A percentile compares a stretch with the other conserved stretches of the same genome.
These are phyloP conservation scores for Saccharata proteae DNA, from an alignment of 2,329 filamentous ascomycete species.

Conservation along the genomic window DNA sequence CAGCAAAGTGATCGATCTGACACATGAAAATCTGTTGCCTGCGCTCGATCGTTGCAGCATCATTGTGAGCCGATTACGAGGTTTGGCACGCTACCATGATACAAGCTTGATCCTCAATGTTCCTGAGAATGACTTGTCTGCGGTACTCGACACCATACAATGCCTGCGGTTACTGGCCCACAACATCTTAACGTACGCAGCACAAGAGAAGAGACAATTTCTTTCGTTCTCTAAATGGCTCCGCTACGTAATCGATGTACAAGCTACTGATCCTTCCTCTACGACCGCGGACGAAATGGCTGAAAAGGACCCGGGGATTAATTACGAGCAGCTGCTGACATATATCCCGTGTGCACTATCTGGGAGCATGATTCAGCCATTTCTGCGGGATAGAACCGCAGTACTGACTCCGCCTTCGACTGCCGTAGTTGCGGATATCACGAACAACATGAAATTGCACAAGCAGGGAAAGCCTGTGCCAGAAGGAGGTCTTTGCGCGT, in stretches of 20 bases:
- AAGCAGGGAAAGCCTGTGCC: constrained; percentile 32
- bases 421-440: constrained; percentile 17
- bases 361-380: constrained; percentile 52
- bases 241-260: constrained; percentile 66
- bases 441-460: constrained; percentile 22
- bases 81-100: constrained; percentile 70
- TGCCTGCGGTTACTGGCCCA: constrained; percentile 66
- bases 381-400: constrained; percentile 36
- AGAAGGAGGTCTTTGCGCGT: constrained; percentile 26
- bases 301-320: constrained; percentile 66
- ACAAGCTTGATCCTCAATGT: constrained; percentile 48
- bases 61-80: constrained; percentile 69
- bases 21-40: constrained; percentile 81
- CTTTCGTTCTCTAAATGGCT: constrained; percentile 72
- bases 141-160: constrained; percentile 53
- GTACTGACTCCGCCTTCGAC: constrained; percentile 10
- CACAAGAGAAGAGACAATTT: constrained; percentile 70
- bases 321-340: constrained; percentile 57
- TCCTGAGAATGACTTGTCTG: constrained; percentile 25
- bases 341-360: constrained; percentile 66
- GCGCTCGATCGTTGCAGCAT: constrained; percentile 73
- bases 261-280: constrained; percentile 50
- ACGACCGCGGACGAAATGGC: constrained; percentile 55
- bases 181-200: constrained; percentile 56
- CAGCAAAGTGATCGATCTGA: constrained; percentile 60